A percentile compares a stretch with the other conserved stretches of the same genome.
Conservation (phyloP, 352 stramenopile genomes). For the Pythium dissimile region DNA sequence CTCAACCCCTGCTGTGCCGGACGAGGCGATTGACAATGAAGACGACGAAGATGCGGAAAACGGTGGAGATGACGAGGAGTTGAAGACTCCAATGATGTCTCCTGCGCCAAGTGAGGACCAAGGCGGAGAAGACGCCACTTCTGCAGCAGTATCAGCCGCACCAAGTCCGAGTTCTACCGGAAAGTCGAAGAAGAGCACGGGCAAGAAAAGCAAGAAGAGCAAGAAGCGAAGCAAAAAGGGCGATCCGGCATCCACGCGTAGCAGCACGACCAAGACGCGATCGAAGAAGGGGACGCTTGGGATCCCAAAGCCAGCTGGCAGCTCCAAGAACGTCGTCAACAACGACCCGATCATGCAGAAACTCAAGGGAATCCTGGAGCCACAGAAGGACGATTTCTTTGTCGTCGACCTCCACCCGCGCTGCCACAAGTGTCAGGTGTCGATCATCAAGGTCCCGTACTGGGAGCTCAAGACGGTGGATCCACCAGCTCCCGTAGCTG, state of each 20-base stretch:
- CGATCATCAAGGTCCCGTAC: conserved; percentile 84
- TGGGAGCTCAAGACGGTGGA: conserved; percentile 77
- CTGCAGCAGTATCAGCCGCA: background rate
- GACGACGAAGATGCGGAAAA: conserved; percentile 15
- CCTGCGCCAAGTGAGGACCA: conserved; percentile 53
- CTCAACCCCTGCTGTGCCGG: background rate
- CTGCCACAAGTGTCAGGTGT: conserved; percentile 85
- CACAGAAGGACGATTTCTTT: conserved; percentile 99
- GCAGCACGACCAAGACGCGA: conserved; percentile 50
- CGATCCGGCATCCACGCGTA: conserved; percentile 45
- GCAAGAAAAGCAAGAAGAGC: conserved; percentile 74
- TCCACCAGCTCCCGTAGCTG: conserved; percentile 56
- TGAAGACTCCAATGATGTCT: conserved; percentile 45
- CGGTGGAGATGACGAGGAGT: conserved; percentile 18
- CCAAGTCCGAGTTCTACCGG: conserved; percentile 8
- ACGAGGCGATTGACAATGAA: conserved; percentile 21
- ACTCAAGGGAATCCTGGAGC: conserved; percentile 96
- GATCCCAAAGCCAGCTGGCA: conserved; percentile 36
- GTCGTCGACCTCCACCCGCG: conserved; percentile 93
- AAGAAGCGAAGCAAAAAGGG: conserved; percentile 81
- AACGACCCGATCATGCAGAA: conserved; percentile 97
- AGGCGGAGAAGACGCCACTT: conserved; percentile 6
- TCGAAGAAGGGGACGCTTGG: conserved; percentile 55
- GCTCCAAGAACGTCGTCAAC: conserved; percentile 76
- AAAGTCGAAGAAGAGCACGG: conserved; percentile 19